These are phyloP conservation scores for Neoscytalidium dimidiatum DNA, from an alignment of 2,329 filamentous ascomycete genomes.

Conservation along the genomic window DNA sequence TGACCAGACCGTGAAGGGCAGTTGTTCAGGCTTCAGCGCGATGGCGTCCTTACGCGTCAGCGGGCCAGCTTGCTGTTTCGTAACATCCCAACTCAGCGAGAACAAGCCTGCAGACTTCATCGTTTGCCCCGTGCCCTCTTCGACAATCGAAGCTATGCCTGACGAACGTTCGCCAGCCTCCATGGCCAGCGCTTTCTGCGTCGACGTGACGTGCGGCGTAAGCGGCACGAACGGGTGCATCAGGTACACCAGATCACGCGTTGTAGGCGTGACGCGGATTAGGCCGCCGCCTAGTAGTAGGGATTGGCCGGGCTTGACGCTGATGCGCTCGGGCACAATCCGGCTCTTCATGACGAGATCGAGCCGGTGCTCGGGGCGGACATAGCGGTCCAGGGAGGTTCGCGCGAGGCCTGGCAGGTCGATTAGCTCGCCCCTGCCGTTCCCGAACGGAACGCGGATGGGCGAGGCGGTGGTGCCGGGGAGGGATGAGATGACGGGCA, in stretches of 20 bases:
- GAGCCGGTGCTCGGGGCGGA: slow-evolving; percentile 65
- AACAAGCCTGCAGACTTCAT: slow-evolving; percentile 68
- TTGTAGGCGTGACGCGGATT: slow-evolving; percentile 79
- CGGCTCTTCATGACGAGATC: slow-evolving; percentile 78
- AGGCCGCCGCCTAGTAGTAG: slow-evolving; percentile 79
- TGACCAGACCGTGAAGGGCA: slow-evolving; percentile 79
- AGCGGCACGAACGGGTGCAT: slow-evolving; percentile 87
- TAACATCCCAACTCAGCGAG: slow-evolving; percentile 78
- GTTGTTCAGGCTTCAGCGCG: slow-evolving; percentile 63
- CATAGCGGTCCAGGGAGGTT: slow-evolving; percentile 68
- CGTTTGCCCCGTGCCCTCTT: slow-evolving; percentile 37
- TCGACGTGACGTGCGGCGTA: slow-evolving; percentile 73
- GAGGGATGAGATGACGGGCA: slow-evolving; percentile 83
- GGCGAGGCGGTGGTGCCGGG: slow-evolving; percentile 94
- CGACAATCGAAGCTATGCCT: slow-evolving; percentile 63
- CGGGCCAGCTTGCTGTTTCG: slow-evolving; percentile 73
- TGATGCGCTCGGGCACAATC: slow-evolving; percentile 70
- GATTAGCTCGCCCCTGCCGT: slow-evolving; percentile 84
- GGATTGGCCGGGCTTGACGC: slow-evolving; percentile 75
- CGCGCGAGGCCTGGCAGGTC: slow-evolving; percentile 86
- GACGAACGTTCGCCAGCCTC: slow-evolving; percentile 65
- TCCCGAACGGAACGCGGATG: slow-evolving; percentile 88
- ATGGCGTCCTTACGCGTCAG: slow-evolving; percentile 65
- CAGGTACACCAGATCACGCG: slow-evolving; percentile 66
- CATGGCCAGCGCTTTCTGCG: slow-evolving; percentile 74